Evolutionary conservation across 2,329 filamentous ascomycete genomes (phyloP), one percentile per base, ranked within the genome.

Genomic region (Fusarium floridanum): DNA sequence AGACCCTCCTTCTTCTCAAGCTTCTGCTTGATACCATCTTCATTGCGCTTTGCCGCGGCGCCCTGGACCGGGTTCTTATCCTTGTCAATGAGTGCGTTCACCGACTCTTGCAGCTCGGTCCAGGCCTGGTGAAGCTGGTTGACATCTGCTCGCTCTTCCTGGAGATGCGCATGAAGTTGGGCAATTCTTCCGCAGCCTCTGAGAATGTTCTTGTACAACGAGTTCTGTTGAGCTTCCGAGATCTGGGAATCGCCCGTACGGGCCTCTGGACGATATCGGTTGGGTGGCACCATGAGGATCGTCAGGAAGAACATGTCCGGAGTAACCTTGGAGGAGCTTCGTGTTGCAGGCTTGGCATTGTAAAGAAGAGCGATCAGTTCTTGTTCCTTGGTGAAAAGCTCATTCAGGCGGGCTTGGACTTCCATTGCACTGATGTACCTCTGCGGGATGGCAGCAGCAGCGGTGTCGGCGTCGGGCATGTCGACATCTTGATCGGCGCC

Each of bases 1-100:
- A 99, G 88, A 75, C 97, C 97, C 81, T 99, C 97, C 85, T 99
- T 99, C 88, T 99, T 99, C 85, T 99, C 97, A 32, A 99, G 88
- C 81, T 95, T 93, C 81, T 99, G 97, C 85, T 99, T 99, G 85
- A 99, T 97, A 77, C 97, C 97, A 73, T 98, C 95, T 71, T 97
- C 94, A 63, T 94, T 93, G 66, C 92, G 89, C 79, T 93, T 92
- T 16, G 92, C 94, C 32, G 95, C 94, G 20, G 91, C 88, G 61
- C 95, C 95, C 74, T 93, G 92, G 5, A 95, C 88, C 3, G 95
- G 94, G 78, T 97, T 97, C 72, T 95, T 92, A 79, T 95, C 93
- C 73, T 93, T 91, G 82, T 99, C 97, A 75, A 98, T 95, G 63
- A 99, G 86, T n/a, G 94, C 92, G 81, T 99, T 99, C 71, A 98